Evolutionary conservation across 2,329 filamentous ascomycete genomes (phyloP), one percentile per base, ranked within the genome.

Genomic region (Aspergillus persii): DNA sequence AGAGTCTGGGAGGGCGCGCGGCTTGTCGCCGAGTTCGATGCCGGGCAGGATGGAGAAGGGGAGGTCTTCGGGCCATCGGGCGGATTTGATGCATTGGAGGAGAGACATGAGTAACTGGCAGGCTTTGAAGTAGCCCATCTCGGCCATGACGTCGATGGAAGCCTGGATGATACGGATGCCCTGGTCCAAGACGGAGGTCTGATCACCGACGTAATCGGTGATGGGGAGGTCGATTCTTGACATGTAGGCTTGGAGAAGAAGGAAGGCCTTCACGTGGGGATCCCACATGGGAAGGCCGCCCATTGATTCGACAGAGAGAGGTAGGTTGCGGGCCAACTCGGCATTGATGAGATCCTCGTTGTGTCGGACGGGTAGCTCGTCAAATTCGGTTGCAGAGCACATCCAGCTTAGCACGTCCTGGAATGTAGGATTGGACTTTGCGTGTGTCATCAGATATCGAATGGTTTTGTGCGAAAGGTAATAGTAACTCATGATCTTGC

Each of bases 401-500:
- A 99, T 95, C 94, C 93, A 98, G 4, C 88, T 87, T 1, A 99
- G 81, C 0, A 88, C 92, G 65, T 98, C 90, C 9, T 88, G 83
- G 72, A 99, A 96, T 1, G 84, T 86, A 1, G 90, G 91, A 18
- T 87, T 79, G 0, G 87, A 84, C 69, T 90, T 94, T 27, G 90
- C 91, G 65, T 94, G 84, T 50, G 86, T 83, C 63, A 90, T 86
- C 6, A 99, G 84, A 68, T 92, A 88, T 1, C 95, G 90, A 68
- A 99, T 92, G 0, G 95, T 99, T 76, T 90, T 90, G 79, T 99
- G 95, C 0, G 93, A 96, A 51, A 95, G 87, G 72, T 99, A 99
- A 82, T 99, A 99, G 82, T 98, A 99, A 74, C 91, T 96, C 92
- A 98, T 97, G 71, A 99, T 98, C 80, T 96, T 97, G 69, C 95